A percentile compares a stretch with the other conserved stretches of the same genome.
Conservation (phyloP, 345 rosid species). For the Brassica napus region DNA sequence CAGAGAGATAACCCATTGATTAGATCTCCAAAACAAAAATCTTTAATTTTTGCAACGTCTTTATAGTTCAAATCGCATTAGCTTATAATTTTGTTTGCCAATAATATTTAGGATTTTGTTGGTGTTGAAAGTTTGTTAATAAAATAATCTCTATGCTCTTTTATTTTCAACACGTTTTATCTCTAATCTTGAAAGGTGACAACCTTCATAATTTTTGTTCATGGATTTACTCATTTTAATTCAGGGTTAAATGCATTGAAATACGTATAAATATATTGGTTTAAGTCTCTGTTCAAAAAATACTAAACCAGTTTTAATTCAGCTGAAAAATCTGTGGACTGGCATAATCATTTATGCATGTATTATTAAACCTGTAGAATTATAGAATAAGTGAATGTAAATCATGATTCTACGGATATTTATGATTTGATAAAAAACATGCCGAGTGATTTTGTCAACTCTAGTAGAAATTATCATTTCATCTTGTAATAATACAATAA, state of each 20-base stretch:
- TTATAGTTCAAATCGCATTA: conserved; percentile 13
- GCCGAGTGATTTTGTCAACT: conserved; percentile 38
- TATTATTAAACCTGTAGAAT: background rate
- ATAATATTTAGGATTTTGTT: background rate
- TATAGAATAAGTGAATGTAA: conserved; percentile 10
- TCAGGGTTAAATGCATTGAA: background rate
- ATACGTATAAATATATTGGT: background rate
- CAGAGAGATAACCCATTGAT: conserved; percentile 10
- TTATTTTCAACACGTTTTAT: background rate
- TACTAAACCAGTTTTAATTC: background rate
- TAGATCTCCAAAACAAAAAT: conserved; percentile 1
- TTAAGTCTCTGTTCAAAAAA: background rate
- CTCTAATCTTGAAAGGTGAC: background rate
- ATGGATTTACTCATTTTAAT: background rate
- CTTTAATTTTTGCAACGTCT: background rate
- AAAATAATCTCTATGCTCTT: background rate
- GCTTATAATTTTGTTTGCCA: background rate
- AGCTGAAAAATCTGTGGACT: background rate
- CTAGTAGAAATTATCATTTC: background rate
- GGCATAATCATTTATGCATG: background rate
- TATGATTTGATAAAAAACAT: conserved; percentile 38
- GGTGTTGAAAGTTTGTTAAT: background rate
- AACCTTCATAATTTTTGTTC: background rate
- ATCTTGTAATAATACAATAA: background rate
- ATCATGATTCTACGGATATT: conserved; percentile 7